Base-by-base conservation (phyloP, 306 rosid species). In the Medicago lupulina region DNA sequence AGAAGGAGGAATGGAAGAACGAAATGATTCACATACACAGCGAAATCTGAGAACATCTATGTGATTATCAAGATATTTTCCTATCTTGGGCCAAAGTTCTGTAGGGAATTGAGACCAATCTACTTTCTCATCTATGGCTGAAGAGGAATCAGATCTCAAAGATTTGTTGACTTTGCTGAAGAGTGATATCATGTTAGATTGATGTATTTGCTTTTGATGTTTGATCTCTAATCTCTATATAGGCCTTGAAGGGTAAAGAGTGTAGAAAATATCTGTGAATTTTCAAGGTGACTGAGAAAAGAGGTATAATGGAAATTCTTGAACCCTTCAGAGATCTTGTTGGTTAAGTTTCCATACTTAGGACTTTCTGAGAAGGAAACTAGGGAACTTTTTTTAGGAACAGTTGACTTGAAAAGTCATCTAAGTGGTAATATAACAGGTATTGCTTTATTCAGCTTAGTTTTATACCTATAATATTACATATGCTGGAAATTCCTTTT, bases 21-120 rank as follows among this genome's bases (percentile, higher is more conserved):
- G 83, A 79, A 80, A 87, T 1, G 79, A 50, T 2, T 41, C 18
- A 19, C 90, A 87, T 25, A 88, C 88, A 51, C 93, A 74, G 41
- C 93, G 89, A 60, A 88, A 88, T 73, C 89, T 68, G 34, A 89
- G 81, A 61, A 87, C 61, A 65, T 84, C 91, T 50, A 87, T 28
- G 67, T 78, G 84, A 12, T 31, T 58, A 6, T 81, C 79, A 17
- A 90, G 84, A 21, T 8, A 74, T 17, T 72, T 79, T 55, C 88
- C 86, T 76, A 88, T 83, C 76, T 38, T 67, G 0, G 74, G 70
- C 89, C 88, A 90, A 4, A 90, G 75, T 23, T 90, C 96, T 28
- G 12, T 46, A 10, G 93, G 93, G n/a, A 90, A 87, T 76, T 75
- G 60, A 46, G 81, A 87, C 93, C 96, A 85, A 3, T 79, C 74